phyloP scores from a whole-genome alignment of 441 rosid species.

The Geranium incanum region DNA sequence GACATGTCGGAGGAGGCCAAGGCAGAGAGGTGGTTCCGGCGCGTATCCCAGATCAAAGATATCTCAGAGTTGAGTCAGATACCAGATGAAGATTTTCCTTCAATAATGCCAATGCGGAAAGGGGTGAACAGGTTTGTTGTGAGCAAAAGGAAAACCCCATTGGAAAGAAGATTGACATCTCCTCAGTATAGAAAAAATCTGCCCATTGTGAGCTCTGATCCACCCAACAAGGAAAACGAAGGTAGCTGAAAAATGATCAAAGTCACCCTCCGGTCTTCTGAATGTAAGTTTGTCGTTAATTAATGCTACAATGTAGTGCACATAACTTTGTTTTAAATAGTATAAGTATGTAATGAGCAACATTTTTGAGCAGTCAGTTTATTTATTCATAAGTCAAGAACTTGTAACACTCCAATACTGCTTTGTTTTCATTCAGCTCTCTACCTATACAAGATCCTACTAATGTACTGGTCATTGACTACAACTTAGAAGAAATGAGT shows the following conservation, averaged over 20 bases:
- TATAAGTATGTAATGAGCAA: neutral
- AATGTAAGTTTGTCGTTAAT: neutral
- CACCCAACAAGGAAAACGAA: slow-evolving; percentile 28
- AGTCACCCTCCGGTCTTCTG: neutral
- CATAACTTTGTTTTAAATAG: neutral
- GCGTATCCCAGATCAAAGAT: slow-evolving; percentile 85
- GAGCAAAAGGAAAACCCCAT: slow-evolving; percentile 87
- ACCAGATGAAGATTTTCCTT: slow-evolving; percentile 91
- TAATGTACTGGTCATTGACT: no score
- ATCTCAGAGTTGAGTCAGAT: slow-evolving; percentile 89
- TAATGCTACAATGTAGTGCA: neutral
- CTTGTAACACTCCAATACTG: no score
- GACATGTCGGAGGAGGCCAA: slow-evolving; percentile 99
- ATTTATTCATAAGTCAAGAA: no score
- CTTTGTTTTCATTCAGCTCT: no score
- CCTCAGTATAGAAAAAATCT: slow-evolving; percentile 56
- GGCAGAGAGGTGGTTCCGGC: slow-evolving; percentile 86
- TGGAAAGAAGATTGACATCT: slow-evolving; percentile 79
- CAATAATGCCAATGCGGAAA: slow-evolving; percentile 96
- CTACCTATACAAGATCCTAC: no score
- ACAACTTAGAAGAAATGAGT: no score
- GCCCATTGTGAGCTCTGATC: slow-evolving; percentile 47
- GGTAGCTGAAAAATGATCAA: slow-evolving; percentile 8
- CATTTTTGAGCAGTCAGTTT: neutral
- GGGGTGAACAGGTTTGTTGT: slow-evolving; percentile 92